Evolutionary conservation across 2,329 filamentous ascomycete genomes (phyloP).

Genomic region (Epichloe amarillans): DNA sequence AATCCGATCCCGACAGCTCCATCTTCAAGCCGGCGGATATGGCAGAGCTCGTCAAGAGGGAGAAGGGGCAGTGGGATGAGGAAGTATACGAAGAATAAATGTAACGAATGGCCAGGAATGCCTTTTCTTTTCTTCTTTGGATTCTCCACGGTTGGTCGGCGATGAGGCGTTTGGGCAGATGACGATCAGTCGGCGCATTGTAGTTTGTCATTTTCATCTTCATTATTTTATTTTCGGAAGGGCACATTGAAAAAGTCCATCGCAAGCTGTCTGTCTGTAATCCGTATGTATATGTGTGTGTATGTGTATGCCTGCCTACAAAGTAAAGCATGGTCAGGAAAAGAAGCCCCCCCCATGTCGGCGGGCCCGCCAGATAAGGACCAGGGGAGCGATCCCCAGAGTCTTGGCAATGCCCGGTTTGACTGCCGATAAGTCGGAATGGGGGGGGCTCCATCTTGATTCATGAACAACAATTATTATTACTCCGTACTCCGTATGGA

Average conservation of each 20-base stretch:
- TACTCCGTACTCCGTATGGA: too few relatives aligned
- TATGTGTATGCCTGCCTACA: too few relatives aligned
- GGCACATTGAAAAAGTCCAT: neutral
- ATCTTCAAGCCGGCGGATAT: conserved; percentile 67
- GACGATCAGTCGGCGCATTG: neutral
- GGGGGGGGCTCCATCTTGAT: too few relatives aligned
- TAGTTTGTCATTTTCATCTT: neutral
- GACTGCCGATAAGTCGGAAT: too few relatives aligned
- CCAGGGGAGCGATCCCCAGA: too few relatives aligned
- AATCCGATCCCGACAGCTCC: conserved; percentile 46
- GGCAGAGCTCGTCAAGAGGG: conserved; percentile 58
- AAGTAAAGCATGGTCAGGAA: too few relatives aligned
- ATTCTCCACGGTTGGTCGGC: neutral
- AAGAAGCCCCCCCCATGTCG: too few relatives aligned
- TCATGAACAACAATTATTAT: too few relatives aligned
- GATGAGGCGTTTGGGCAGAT: neutral
- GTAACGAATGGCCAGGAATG: neutral
- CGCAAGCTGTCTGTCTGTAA: too few relatives aligned
- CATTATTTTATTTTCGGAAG: neutral
- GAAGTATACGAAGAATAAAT: conserved; percentile 54
- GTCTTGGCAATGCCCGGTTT: too few relatives aligned
- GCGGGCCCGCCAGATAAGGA: too few relatives aligned
- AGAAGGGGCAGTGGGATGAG: conserved; percentile 71
- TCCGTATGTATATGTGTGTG: too few relatives aligned
- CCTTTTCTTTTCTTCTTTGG: neutral